phyloP scores from a whole-genome alignment of 2,329 filamentous ascomycete species.

The Alternaria novae-zelandiae region DNA sequence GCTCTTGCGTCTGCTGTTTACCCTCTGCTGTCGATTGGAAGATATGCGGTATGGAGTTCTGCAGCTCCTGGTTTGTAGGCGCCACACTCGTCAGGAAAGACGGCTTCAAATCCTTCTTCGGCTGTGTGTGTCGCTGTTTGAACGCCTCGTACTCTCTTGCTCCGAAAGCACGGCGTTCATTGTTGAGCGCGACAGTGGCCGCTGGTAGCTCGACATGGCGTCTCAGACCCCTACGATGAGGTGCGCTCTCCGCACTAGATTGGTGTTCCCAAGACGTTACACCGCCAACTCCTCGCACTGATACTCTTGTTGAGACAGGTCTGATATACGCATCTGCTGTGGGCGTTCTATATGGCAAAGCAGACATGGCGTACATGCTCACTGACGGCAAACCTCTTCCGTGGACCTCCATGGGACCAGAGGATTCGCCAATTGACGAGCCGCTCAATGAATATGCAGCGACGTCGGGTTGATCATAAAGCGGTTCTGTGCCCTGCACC shows the following conservation, averaged over 20 bases:
- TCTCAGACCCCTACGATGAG: neutral
- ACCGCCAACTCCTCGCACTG: neutral
- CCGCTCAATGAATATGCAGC: neutral
- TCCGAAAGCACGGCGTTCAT: neutral
- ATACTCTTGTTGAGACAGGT: neutral
- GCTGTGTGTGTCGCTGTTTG: neutral
- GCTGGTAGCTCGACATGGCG: accelerated
- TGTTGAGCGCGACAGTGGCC: neutral
- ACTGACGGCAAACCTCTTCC: neutral
- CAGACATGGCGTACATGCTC: neutral
- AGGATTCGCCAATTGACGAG: neutral
- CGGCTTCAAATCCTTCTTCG: neutral
- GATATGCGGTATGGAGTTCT: neutral
- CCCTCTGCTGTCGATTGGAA: neutral
- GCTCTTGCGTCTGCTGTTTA: neutral
- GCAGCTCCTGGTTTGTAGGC: neutral
- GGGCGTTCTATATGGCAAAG: neutral
- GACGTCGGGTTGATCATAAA: too few relatives aligned
- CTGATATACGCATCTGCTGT: neutral
- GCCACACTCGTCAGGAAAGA: neutral
- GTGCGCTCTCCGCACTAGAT: accelerated
- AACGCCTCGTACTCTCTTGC: neutral
- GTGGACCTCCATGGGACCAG: accelerated
- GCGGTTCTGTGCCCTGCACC: too few relatives aligned
- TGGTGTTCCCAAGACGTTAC: neutral